Conservation (phyloP, 805 yeast genomes). For the Sporopachydermia quercuum region DNA sequence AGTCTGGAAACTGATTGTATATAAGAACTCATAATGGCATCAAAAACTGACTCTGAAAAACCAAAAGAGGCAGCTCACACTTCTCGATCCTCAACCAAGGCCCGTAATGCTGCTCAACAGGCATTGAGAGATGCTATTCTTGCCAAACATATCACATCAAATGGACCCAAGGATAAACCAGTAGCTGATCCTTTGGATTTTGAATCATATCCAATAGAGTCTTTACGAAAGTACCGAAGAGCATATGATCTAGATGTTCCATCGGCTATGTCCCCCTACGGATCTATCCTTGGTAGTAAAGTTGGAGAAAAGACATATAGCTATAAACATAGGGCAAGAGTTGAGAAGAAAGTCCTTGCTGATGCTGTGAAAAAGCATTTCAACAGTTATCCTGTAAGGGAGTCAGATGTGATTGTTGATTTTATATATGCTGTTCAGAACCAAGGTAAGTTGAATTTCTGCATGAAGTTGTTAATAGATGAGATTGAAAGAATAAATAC, state of each 20-base stretch:
- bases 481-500: too few species aligned
- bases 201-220: slow-evolving; percentile 39
- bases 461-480: slow-evolving; percentile 19
- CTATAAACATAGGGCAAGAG: slow-evolving; percentile 26
- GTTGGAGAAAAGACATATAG: slow-evolving; percentile 57
- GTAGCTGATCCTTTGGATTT: slow-evolving; percentile 54
- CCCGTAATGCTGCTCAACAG: slow-evolving; percentile 43
- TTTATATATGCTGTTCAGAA: slow-evolving; percentile 77
- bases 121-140: slow-evolving; percentile 58
- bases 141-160: slow-evolving; percentile 55
- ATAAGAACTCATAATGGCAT: background rate
- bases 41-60: background rate
- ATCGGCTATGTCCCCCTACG: slow-evolving; percentile 49
- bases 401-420: slow-evolving; percentile 75
- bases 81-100: slow-evolving; percentile 37
- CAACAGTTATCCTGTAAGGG: slow-evolving; percentile 42
- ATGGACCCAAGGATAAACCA: slow-evolving; percentile 49
- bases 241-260: slow-evolving; percentile 42
- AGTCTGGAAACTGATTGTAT: too few species aligned
- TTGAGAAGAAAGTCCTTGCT: slow-evolving; percentile 47
- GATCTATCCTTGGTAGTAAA: slow-evolving; percentile 53
- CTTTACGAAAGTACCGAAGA: slow-evolving; percentile 56
- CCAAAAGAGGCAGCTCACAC: slow-evolving; percentile 4
- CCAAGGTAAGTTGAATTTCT: slow-evolving; percentile 32
- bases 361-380: slow-evolving; percentile 56